Conservation (phyloP, 106 monocot species). For the Cymbidium sinense region DNA sequence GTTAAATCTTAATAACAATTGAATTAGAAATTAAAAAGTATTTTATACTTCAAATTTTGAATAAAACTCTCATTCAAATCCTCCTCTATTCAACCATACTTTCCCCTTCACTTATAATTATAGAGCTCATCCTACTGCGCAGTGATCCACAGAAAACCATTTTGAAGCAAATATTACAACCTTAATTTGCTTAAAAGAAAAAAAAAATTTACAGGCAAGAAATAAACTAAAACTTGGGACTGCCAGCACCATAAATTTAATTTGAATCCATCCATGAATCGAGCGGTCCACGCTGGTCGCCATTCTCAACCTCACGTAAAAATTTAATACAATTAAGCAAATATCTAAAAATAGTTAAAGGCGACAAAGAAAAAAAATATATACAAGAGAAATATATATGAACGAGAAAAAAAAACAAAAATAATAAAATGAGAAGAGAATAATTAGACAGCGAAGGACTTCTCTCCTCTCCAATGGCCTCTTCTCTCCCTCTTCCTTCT, state of each 20-base stretch:
- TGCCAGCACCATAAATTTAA: not conserved
- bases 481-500: not conserved
- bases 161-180: not conserved
- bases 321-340: not conserved
- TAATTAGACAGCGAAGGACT: too few relatives aligned
- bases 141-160: not conserved
- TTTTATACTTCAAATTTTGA: too few relatives aligned
- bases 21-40: too few relatives aligned
- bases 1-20: too few relatives aligned
- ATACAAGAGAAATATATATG: not conserved
- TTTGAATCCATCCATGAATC: not conserved
- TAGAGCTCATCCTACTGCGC: not conserved
- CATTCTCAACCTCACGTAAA: not conserved
- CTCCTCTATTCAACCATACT: too few relatives aligned
- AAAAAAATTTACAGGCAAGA: not conserved
- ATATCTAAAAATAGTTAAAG: not conserved
- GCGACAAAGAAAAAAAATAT: not conserved
- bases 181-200: not conserved
- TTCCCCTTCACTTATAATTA: too few relatives aligned
- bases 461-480: not conserved
- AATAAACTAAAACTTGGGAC: not conserved
- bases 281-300: not conserved
- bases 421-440: not conserved
- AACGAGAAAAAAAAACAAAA: not conserved
- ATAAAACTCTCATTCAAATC: too few relatives aligned